These are phyloP conservation scores for Drechslera avenae DNA, from an alignment of 2,329 filamentous ascomycete species.

Conservation along the genomic window DNA sequence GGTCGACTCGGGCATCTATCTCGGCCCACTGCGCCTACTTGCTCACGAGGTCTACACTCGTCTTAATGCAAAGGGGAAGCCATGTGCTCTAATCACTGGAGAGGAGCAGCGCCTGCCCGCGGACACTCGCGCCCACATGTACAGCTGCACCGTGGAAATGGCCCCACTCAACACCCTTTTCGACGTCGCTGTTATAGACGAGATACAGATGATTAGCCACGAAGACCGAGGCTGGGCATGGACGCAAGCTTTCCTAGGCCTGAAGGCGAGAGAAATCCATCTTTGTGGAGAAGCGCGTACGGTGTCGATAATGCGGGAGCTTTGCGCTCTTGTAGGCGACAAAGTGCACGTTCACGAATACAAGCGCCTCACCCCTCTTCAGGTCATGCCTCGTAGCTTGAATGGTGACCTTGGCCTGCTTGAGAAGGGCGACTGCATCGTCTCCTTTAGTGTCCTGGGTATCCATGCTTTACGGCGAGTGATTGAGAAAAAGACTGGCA, in stretches of 20 bases:
- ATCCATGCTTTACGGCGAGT: conserved; percentile 80
- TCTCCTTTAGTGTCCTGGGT: conserved; percentile 80
- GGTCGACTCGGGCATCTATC: conserved; percentile 79
- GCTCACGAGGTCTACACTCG: conserved; percentile 96
- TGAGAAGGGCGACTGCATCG: conserved; percentile 87
- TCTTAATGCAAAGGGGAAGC: conserved; percentile 75
- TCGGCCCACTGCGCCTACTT: conserved; percentile 83
- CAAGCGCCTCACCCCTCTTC: conserved; percentile 77
- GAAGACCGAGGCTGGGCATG: conserved; percentile 85
- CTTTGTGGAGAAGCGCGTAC: conserved; percentile 88
- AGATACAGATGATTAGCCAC: conserved; percentile 96
- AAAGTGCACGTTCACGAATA: conserved; percentile 82
- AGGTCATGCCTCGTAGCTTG: conserved; percentile 68
- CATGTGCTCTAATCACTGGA: conserved; percentile 83
- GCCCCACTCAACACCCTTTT: conserved; percentile 64
- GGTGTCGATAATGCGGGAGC: conserved; percentile 75
- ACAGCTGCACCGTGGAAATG: conserved; percentile 96
- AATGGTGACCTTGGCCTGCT: conserved; percentile 69
- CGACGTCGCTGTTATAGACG: conserved; percentile 95
- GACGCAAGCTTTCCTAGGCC: conserved; percentile 87
- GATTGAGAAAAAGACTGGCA: conserved; percentile 77
- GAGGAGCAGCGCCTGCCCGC: conserved; percentile 79
- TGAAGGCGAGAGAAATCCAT: conserved; percentile 87
- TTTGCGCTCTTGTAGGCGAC: conserved; percentile 82
- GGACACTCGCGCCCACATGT: conserved; percentile 58